Base-by-base conservation (phyloP, 2,329 filamentous ascomycete genomes). In the Neonectria magnoliae region DNA sequence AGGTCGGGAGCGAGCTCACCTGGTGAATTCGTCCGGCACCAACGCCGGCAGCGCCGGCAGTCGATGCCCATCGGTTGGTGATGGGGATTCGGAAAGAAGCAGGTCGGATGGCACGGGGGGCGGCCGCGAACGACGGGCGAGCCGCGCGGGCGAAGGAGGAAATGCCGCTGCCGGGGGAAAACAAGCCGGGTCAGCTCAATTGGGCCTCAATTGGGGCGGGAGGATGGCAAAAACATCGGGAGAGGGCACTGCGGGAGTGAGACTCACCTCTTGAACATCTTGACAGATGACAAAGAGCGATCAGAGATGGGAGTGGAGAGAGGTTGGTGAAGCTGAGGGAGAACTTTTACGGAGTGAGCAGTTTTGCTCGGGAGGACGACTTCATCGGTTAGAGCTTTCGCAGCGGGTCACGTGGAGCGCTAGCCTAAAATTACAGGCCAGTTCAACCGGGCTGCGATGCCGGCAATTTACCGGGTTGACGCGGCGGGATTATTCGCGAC, bases 191-290 rank as follows among this genome's bases (percentile, higher is more conserved):
- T 80, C 71, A 79, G 78, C 73, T 83, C 81, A 84, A 84, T 85
- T 83, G 80, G 73, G 65, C 52, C 76, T 79, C 84, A 84, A 87
- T 86, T 84, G 81, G 62, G 64, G 68, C 68, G 60, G 27, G 67
- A 61, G 60, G 52, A 57, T 62, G 65, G 57, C 66, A 50, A 68
- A 71, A 68, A 67, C 62, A 63, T 64, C 41, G 65, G 58, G 68
- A 74, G 76, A 77, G 73, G 57, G 71, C 51, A 41, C 67, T 79
- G 57, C 67, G 72, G 64, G 67, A 74, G 67, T 65, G 67, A 60
- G 77, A 87, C 89, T 83, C 83, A 93, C 91, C 90, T 92, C 90
- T 92, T 92, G 85, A 92, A 91, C 91, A 93, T 93, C 89, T 87
- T 92, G 86, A 82, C 82, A 85, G 88, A 90, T 88, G 86, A 86